Conservation (phyloP, 495 filamentous ascomycete genomes). For the Talaromyces wortmannii region DNA sequence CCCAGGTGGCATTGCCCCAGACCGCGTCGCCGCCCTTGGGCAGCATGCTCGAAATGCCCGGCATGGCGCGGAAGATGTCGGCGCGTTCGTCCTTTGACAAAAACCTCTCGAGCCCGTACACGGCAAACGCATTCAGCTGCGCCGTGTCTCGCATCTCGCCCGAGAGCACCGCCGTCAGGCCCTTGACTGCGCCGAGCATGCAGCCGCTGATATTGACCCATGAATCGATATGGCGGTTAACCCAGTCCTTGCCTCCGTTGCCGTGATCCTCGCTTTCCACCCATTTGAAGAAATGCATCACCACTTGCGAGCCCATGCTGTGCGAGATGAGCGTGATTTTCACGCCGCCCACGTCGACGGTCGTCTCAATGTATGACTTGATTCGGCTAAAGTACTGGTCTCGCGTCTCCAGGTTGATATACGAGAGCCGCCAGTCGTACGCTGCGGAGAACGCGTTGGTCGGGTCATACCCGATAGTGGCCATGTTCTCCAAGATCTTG, state of each 20-base stretch:
- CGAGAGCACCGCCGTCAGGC: slow-evolving; percentile 81
- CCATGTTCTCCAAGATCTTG: slow-evolving; percentile 94
- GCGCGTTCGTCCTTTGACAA: slow-evolving; percentile 81
- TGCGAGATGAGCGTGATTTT: slow-evolving; percentile 89
- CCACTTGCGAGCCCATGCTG: slow-evolving; percentile 94
- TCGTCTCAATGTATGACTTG: slow-evolving; percentile 84
- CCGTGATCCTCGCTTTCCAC: slow-evolving; percentile 76
- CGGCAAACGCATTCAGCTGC: slow-evolving; percentile 93
- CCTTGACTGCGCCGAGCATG: slow-evolving; percentile 94
- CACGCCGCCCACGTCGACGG: slow-evolving; percentile 56
- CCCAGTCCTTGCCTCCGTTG: slow-evolving; percentile 79
- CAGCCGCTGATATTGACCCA: slow-evolving; percentile 99
- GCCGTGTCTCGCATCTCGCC: slow-evolving; percentile 98
- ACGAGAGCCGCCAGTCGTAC: slow-evolving; percentile 97
- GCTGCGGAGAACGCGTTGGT: slow-evolving; percentile 92
- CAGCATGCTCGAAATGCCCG: slow-evolving; percentile 91
- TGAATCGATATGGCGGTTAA: slow-evolving; percentile 79
- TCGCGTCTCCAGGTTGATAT: slow-evolving; percentile 76
- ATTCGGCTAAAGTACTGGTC: slow-evolving; percentile 91
- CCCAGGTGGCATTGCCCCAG: slow-evolving; percentile 87
- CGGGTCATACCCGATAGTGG: slow-evolving; percentile 92
- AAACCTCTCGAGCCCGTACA: slow-evolving; percentile 96
- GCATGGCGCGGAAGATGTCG: slow-evolving; percentile 95
- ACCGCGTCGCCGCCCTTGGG: slow-evolving; percentile 92
- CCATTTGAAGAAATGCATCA: slow-evolving; percentile 98